phyloP scores from a whole-genome alignment of 2,329 filamentous ascomycete species.

The Graphilbum sp. region DNA sequence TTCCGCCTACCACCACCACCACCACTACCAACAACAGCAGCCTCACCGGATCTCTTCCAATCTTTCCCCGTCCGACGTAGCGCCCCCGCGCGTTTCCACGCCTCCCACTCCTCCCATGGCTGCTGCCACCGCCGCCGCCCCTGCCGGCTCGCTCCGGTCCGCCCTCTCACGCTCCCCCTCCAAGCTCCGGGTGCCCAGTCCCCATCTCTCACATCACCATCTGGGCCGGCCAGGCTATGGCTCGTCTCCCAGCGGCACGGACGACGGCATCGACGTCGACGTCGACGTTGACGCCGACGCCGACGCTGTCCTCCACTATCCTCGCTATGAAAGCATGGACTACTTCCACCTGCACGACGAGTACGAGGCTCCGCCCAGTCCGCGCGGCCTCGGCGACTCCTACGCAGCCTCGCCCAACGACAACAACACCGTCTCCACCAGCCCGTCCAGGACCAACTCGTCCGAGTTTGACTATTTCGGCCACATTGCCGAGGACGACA shows the following conservation, averaged over 20 bases:
- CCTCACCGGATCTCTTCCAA: too few relatives aligned
- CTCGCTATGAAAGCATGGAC: too few relatives aligned
- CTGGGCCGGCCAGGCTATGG: slow-evolving; percentile 27
- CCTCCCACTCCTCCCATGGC: background rate
- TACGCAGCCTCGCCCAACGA: slow-evolving; percentile 36
- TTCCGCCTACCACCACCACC: slow-evolving; percentile 23
- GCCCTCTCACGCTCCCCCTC: slow-evolving; percentile 37
- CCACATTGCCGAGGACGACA: slow-evolving; percentile 58
- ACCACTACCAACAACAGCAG: background rate
- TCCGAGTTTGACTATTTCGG: slow-evolving; percentile 35
- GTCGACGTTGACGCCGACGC: slow-evolving; percentile 20
- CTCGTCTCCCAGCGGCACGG: slow-evolving; percentile 17
- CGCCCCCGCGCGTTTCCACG: too few relatives aligned
- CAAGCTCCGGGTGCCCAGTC: slow-evolving; percentile 41
- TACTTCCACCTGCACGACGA: too few relatives aligned
- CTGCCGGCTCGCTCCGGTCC: background rate
- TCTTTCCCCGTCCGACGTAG: background rate
- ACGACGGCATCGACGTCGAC: slow-evolving; percentile 6
- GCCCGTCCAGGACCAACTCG: slow-evolving; percentile 39
- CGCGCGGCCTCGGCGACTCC: slow-evolving; percentile 28
- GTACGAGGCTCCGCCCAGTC: slow-evolving; percentile 32
- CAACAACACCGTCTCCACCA: slow-evolving; percentile 32
- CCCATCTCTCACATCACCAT: slow-evolving; percentile 44
- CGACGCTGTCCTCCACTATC: slow-evolving; percentile 25
- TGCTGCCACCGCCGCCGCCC: background rate